These are phyloP conservation scores for Angomonas ambiguus DNA, from an alignment of 208 protist genomes.

Conservation along the genomic window DNA sequence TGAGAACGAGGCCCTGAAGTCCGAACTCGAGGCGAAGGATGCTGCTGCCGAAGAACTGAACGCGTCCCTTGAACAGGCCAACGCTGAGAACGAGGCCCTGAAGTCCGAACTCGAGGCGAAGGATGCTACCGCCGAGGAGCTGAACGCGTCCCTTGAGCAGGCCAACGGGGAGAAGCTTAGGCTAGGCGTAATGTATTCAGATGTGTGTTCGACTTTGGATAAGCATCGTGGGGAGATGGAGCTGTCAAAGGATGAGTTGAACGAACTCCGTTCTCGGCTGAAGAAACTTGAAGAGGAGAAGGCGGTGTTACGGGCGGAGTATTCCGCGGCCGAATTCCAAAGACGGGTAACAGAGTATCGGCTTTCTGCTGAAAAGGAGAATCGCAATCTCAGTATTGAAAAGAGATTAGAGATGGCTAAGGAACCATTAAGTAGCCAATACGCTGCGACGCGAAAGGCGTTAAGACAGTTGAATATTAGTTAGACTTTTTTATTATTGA, in stretches of 20 bases:
- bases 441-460: slow-evolving; percentile 13
- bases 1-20: neutral
- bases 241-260: neutral
- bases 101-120: neutral
- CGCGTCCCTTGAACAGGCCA: neutral
- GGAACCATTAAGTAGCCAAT: slow-evolving; percentile 6
- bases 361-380: slow-evolving; percentile 15
- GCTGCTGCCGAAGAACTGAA: neutral
- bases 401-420: neutral
- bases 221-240: neutral
- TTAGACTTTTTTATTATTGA: neutral
- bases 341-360: slow-evolving; percentile 13
- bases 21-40: neutral
- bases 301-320: slow-evolving; percentile 22
- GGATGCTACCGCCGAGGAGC: neutral
- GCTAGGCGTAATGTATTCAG: neutral
- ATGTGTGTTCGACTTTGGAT: neutral
- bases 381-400: neutral
- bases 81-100: neutral
- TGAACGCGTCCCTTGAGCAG: slow-evolving; percentile 1
- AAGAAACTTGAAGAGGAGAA: slow-evolving; percentile 23
- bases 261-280: neutral
- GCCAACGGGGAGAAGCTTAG: neutral
- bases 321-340: slow-evolving; percentile 20
- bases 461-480: slow-evolving; percentile 10